phyloP scores from a whole-genome alignment of 2,329 filamentous ascomycete species.

The Didymellaceae sp. region DNA sequence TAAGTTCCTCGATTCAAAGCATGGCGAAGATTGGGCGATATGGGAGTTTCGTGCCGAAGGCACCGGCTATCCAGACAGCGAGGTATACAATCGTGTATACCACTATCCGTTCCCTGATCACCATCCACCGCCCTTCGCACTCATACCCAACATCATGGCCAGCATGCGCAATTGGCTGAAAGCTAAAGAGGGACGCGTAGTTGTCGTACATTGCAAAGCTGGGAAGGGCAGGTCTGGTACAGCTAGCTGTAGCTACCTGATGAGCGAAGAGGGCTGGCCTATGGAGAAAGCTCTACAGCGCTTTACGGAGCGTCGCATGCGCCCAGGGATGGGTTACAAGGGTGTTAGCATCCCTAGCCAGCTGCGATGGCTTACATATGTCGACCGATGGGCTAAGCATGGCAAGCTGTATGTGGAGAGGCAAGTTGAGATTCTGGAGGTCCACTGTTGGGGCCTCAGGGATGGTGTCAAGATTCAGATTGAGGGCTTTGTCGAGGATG shows the following conservation, averaged over 20 bases:
- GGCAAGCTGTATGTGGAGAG: conserved; percentile 83
- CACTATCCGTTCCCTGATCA: conserved; percentile 98
- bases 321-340: conserved; percentile 77
- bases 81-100: conserved; percentile 82
- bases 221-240: conserved; percentile 94
- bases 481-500: conserved; percentile 86
- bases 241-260: conserved; percentile 85
- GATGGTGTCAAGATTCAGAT: conserved; percentile 87
- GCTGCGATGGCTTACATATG: conserved; percentile 83
- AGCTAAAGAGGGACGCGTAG: conserved; percentile 65
- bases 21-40: conserved; percentile 83
- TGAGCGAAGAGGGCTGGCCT: conserved; percentile 80
- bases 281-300: conserved; percentile 67
- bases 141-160: conserved; percentile 87
- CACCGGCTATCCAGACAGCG: conserved; percentile 90
- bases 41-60: conserved; percentile 98
- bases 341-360: conserved; percentile 95
- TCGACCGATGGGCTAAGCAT: conserved; percentile 81
- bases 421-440: conserved; percentile 81
- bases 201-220: conserved; percentile 95
- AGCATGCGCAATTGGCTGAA: conserved; percentile 89
- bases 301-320: conserved; percentile 86
- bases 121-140: conserved; percentile 89
- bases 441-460: conserved; percentile 87
- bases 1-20: conserved; percentile 83